Base-by-base conservation (phyloP, 495 filamentous ascomycete species). In the Mytilinidion resinicola region DNA sequence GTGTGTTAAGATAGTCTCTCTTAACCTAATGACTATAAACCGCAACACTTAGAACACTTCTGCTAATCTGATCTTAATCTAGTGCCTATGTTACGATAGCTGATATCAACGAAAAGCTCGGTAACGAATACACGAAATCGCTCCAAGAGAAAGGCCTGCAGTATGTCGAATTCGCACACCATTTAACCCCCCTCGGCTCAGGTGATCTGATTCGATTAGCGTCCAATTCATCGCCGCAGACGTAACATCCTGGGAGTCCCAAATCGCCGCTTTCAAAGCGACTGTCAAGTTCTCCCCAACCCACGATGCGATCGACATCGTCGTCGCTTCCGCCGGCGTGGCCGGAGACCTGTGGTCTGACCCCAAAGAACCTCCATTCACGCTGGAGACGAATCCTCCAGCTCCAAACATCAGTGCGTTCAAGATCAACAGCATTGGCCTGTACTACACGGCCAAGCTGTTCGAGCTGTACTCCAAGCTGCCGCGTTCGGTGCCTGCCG, bases 61-160 rank as follows among this genome's bases (percentile, higher is more conserved):
- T 6, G 6, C 25, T 30, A 30, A 53, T 25, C 7, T 11, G 80
- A 71, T 81, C 78, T 72, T 80, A 78, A 69, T 79, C 73, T 14
- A 66, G 67, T 3, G 67, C 66, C 14, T 55, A 35, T n/a, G 66
- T 70, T 19, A 70, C 66, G 1, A 61, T 68, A n/a, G 67, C 61
- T 15, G 67, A 70, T 33, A 59, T 68, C 50, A 67, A 69, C 30
- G 41, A 59, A 42, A 21, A 59, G 8, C 7, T 6, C 21, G 67
- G 60, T 10, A 61, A 56, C 33, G 53, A 51, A 0, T 51, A 58
- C 9, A 49, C 47, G 14, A 21, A 56, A 14, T 33, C 41, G n/a
- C 33, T 60, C 34, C 49, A 4, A 21, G 19, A 48, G 1, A 58
- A 55, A 21, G 56, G 60, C 14, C 37, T 60, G 19, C 55, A 63